Conservation (phyloP, 306 rosid genomes). For the Pueraria montana region DNA sequence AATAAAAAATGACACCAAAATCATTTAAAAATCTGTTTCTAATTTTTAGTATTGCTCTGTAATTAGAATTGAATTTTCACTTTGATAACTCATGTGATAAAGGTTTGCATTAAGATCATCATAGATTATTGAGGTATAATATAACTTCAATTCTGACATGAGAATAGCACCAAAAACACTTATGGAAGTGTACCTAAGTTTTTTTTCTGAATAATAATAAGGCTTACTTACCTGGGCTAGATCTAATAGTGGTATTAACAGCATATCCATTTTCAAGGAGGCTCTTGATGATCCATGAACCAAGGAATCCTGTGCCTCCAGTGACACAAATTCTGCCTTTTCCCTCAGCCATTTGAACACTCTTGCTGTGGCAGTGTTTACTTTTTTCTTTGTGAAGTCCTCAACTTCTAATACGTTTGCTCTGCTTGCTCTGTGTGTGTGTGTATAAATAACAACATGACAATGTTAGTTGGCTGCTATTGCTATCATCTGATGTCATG, state of each 20-base stretch:
- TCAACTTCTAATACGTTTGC: not conserved
- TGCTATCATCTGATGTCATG: not conserved
- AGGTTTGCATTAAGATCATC: not conserved
- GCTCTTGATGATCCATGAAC: conserved; percentile 61
- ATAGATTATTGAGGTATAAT: not conserved
- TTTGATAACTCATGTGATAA: not conserved
- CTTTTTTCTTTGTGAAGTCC: conserved; percentile 18
- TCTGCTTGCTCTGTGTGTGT: not conserved
- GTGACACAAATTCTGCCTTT: conserved; percentile 63
- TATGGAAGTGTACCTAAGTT: not conserved
- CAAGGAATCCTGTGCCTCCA: conserved; percentile 65
- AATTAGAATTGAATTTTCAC: not conserved
- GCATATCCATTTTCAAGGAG: conserved; percentile 65
- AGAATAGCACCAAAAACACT: no score
- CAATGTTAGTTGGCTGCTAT: conserved; percentile 10
- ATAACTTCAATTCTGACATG: not conserved
- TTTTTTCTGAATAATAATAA: not conserved
- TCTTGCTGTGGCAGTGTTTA: not conserved
- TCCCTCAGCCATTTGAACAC: conserved; percentile 45
- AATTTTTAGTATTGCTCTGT: not conserved
- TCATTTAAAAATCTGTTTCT: no score
- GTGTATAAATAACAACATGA: not conserved
- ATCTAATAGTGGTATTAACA: conserved; percentile 62
- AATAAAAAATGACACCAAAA: no score
- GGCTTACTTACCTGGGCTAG: conserved; percentile 49